Base-by-base conservation (phyloP, 352 stramenopile genomes). In the Elongisporangium undulatum region DNA sequence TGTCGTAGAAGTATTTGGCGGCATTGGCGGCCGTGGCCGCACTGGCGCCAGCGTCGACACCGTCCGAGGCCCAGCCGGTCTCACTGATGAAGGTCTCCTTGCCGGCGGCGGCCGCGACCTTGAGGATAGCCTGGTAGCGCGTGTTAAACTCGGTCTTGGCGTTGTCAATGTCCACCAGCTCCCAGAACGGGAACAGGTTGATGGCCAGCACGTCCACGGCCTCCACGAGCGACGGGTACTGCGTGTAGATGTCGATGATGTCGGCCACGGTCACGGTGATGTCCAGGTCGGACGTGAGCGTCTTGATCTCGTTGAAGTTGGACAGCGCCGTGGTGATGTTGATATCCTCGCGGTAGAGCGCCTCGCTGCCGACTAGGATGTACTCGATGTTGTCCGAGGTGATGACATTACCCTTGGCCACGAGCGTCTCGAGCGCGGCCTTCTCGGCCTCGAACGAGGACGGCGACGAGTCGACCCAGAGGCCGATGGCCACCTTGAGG, bases 141-240 rank as follows among this genome's bases (percentile, higher is more conserved):
- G 23, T 49, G 12, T 75, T 39, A 6, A 92, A 80, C 58, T 82
- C 74, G 7, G 20, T 24, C 3, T 71, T 72, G 1, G 78, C 80
- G 3, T 59, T 62, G 4, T 66, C 59, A 4, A 84, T 68, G 0
- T 49, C 48, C 39, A 77, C 74, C 21, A 64, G 64, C 56, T 92
- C 78, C 82, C 82, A 90, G 60, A 89, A 89, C 3, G 82, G 80
- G 53, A 92, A 92, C 2, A 53, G 63, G 52, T 92, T 92, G 0
- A 77, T 73, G 17, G 77, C 72, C 1, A 90, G 67, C 20, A 88
- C 67, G 52, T 91, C 81, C 20, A 86, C 70, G 0, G 66, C 82
- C 0, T 75, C 57, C 10, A 76, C 58, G 3, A 92, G 61, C 26
- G 78, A 63, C 1, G 76, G 68, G 58, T 87, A 59, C 12, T 63